Percentiles rank a stretch among this genome's conserved stretches.
phyloP scores from a whole-genome alignment of 495 filamentous ascomycete species.

The Daldinia bambusicola region DNA sequence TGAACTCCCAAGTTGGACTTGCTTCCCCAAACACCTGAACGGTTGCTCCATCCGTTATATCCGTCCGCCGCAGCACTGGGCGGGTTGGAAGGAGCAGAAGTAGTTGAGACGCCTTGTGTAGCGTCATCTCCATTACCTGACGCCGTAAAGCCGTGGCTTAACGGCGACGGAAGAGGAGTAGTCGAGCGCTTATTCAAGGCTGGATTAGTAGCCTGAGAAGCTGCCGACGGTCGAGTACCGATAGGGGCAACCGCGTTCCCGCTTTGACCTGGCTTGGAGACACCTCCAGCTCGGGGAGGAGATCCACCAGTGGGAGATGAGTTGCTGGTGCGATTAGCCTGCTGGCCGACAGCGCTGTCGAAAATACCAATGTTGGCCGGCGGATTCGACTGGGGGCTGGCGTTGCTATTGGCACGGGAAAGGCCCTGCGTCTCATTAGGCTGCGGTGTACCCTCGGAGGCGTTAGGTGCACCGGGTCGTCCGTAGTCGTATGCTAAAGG shows the following conservation, averaged over 20 bases:
- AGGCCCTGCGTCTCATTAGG: conserved; percentile 66
- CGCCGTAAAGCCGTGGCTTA: conserved; percentile 80
- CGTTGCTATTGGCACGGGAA: conserved; percentile 87
- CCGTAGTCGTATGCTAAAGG: conserved; percentile 62
- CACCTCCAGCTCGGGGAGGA: conserved; percentile 73
- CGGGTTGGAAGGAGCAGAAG: conserved; percentile 53
- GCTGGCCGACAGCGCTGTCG: conserved; percentile 71
- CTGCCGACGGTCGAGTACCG: conserved; percentile 80
- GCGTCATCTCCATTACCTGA: conserved; percentile 50
- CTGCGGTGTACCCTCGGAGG: conserved; percentile 56
- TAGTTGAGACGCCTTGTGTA: conserved; percentile 41
- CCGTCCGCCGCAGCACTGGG: conserved; percentile 54
- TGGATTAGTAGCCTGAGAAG: conserved; percentile 66
- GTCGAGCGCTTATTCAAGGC: conserved; percentile 85
- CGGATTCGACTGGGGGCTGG: conserved; percentile 76
- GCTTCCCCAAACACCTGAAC: conserved; percentile 78
- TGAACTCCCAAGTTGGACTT: conserved; percentile 76
- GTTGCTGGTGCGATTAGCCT: conserved; percentile 84
- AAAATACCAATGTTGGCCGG: conserved; percentile 72
- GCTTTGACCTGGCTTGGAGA: conserved; percentile 58
- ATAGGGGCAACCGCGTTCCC: conserved; percentile 86
- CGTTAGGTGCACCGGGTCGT: conserved; percentile 54
- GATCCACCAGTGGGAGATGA: conserved; percentile 88
- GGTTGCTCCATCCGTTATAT: conserved; percentile 74
- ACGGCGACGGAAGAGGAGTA: conserved; percentile 87